Conservation (phyloP, 1,284 basidiomycete genomes). For the Fomitopsis pinicola region DNA sequence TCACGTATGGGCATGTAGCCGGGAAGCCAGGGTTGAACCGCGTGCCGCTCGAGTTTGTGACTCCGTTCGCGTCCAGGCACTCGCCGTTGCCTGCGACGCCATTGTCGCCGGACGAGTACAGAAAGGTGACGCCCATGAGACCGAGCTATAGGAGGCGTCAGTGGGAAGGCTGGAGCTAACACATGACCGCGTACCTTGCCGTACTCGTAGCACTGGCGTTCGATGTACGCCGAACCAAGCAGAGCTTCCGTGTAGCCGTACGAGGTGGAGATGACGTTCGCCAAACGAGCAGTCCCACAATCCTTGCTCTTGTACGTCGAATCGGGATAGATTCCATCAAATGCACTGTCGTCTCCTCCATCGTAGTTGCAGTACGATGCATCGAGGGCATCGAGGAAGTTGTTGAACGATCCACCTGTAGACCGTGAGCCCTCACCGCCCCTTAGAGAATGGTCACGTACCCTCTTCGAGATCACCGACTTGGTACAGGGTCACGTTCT, state of each 20-base stretch:
- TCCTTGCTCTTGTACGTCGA: slow-evolving; percentile 8
- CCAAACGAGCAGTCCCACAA: slow-evolving; percentile 46
- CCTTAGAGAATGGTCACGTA: slow-evolving; percentile 1
- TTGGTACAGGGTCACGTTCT: slow-evolving; percentile 33
- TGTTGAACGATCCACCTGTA: slow-evolving; percentile 9
- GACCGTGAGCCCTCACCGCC: not conserved
- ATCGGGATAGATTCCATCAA: slow-evolving; percentile 20
- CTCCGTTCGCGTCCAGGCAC: slow-evolving; percentile 9
- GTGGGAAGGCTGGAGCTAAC: not conserved
- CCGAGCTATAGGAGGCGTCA: slow-evolving; percentile 25
- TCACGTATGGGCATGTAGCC: slow-evolving; percentile 14
- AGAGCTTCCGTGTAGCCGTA: slow-evolving; percentile 45
- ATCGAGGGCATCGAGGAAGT: slow-evolving; percentile 8
- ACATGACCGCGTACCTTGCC: slow-evolving; percentile 22
- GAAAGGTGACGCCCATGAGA: slow-evolving; percentile 41
- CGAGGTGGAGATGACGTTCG: slow-evolving; percentile 55
- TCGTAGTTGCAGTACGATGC: slow-evolving; percentile 7
- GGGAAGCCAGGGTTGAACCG: slow-evolving; percentile 13
- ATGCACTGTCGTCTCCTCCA: slow-evolving; percentile 3
- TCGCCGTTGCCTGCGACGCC: slow-evolving; percentile 43
- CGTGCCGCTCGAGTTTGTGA: not conserved
- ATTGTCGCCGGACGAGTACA: slow-evolving; percentile 46
- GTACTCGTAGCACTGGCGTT: slow-evolving; percentile 56
- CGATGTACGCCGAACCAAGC: slow-evolving; percentile 38
- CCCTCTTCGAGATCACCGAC: slow-evolving; percentile 15